Base-by-base conservation (phyloP, 331 rosid genomes). In the Arachis monticola region DNA sequence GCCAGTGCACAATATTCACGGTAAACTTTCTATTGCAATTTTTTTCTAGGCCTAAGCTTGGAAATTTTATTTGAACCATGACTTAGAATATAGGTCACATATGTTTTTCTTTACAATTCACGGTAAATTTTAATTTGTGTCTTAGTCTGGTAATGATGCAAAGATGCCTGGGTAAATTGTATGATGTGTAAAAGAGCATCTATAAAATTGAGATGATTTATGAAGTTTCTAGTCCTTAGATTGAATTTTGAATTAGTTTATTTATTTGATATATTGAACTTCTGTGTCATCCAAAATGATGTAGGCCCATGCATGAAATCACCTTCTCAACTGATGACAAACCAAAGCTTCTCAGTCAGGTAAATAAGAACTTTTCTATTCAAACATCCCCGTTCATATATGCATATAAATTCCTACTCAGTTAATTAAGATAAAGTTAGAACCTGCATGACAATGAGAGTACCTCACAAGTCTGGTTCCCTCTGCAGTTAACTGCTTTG, bases 301-400 rank as follows among this genome's bases (percentile, higher is more conserved):
- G 87, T 51, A 95, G 99, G 87, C 98, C 99, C 60, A 87, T 92
- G 97, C 99, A 95, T 86, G 99, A 95, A 90, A 90, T 95, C 81
- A 89, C 99, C 67, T 84, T 92, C 84, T 92, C 99, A 44, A 80
- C 98, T 40, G 97, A 90, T 67, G 98, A 95, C 91, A 95, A 92
- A 83, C 98, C 98, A 60, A 95, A 95, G 85, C 90, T 95, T 80
- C 93, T 95, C 64, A 87, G 99, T 86, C 98, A 89, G 99, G 99
- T 95, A 92, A 67, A 66, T 52, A 65, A 69, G 76, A 64, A 17
- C 60, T 58, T 45, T 63, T 77, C 61, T 6, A 11, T 38, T 67
- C 41, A 73, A 60, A 41, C 51, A 40, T 38, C 53, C 62, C 14
- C 6, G 65, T 53, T 46, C 10, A 60, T 52, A 22, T 50, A 58